Evolutionary conservation across 2,329 filamentous ascomycete genomes (phyloP), one percentile per base, ranked within the genome.

Genomic region (Pseudocercospora macadamiae): DNA sequence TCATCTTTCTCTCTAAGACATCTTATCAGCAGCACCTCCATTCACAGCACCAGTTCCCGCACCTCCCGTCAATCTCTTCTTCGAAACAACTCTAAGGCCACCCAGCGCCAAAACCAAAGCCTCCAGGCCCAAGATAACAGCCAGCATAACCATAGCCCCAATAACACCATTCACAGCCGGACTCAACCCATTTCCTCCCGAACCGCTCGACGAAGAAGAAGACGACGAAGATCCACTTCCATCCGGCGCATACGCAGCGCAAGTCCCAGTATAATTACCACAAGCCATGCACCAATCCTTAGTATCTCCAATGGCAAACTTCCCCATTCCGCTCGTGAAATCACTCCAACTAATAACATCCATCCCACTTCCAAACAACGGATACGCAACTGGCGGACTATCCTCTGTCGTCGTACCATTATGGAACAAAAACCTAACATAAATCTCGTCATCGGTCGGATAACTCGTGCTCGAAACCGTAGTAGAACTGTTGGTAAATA

Each of bases 151-250:
- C 80, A 89, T 83, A 0, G 87, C 87, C 32, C 87, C 87, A 69
- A 96, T 92, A 4, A 93, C 90, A 52, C 91, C 91, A 0, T 90
- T 91, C n/a, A 93, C 86, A 4, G 85, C 82, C 34, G 81, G 84
- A 51, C 87, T 89, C 25, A 96, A 79, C 7, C 83, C 82, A 54
- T 73, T 74, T 4, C 69, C 67, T 10, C 65, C 62, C 30, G 64
- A 61, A 16, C 71, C 70, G 36, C 66, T 69, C 19, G 66, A 57
- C 18, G 64, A 63, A 1, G 73, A 21, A 65, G 10, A 25, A 51
- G 28, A 4, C 65, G 12, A n/a, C 2, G 30, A n/a, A 6, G 32
- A 57, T n/a, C 18, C 53, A 18, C 5, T 19, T 6, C 56, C 57
- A 16, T 47, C 54, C 9, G 72, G 64, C 8, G 73, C 71, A 54